Evolutionary conservation across 495 filamentous ascomycete genomes (phyloP), one percentile per base, ranked within the genome.

Genomic region (Cudoniella acicularis): DNA sequence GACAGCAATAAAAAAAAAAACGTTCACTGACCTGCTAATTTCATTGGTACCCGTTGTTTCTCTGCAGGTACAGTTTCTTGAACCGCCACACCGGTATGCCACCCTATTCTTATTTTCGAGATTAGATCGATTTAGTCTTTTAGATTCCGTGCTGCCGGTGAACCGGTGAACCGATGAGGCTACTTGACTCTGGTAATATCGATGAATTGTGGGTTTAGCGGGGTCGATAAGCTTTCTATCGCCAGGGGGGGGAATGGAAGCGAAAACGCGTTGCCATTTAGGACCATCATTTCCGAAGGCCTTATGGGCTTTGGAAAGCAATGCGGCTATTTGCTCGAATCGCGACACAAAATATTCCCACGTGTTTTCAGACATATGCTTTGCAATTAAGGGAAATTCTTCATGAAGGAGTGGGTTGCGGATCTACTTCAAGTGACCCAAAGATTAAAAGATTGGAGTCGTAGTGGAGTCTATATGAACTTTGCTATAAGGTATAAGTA

Each of bases 1-100:
- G 60, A 66, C 25, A 26, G 36, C 48, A 62, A 62, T 53, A 18
- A 57, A 56, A 59, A 43, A 54, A 64, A 50, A 54, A 40, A 49
- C 26, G 9, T 16, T 56, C 57, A 40, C n/a, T 56, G 21, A 41
- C 53, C 1, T 57, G 21, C 36, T 16, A 16, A 9, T 9, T 41
- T 8, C 16, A 9, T 9, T 16, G 9, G 9, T 41, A 8, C 36
- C 36, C 16, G 9, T 16, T 16, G 9, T 41, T 41, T 8, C 8
- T 41, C 16, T 41, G 36, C 16, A 41, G 36, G 36, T 41, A 8
- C 36, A 9, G 16, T 41, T 16, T 41, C 36, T 8, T 41, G 36
- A 41, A 41, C 36, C 36, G 16, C 8, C 16, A 41, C 36, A 8
- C 36, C 8, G n/a, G n/a, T n/a, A n/a, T n/a, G n/a, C n/a, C n/a